Evolutionary conservation across 495 filamentous ascomycete species (phyloP).

Genomic region (Trichoderma erinaceum): DNA sequence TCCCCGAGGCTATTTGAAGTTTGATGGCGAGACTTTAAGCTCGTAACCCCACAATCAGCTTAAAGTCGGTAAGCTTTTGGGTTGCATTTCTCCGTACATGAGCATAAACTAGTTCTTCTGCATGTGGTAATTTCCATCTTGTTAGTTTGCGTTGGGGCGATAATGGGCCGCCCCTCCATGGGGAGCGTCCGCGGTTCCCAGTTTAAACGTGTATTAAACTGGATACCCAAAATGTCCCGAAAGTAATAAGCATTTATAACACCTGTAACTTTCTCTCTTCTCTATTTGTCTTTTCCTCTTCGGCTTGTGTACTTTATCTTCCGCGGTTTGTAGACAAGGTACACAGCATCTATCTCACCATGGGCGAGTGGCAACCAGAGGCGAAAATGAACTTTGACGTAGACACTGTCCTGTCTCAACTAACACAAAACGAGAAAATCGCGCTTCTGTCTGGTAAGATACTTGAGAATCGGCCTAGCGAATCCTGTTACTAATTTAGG

Average conservation of each 20-base stretch:
- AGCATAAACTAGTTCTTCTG: not conserved
- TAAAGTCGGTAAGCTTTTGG: not conserved
- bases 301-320: not conserved
- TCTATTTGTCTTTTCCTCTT: no score
- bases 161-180: not conserved
- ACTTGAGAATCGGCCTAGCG: not conserved
- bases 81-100: not conserved
- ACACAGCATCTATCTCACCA: not conserved
- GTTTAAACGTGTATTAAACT: not conserved
- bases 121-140: not conserved
- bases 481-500: not conserved
- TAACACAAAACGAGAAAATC: not conserved
- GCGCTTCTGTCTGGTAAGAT: not conserved
- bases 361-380: not conserved
- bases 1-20: not conserved
- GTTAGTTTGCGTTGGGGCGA: not conserved
- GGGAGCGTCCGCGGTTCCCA: not conserved
- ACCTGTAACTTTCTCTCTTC: no score
- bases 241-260: no score
- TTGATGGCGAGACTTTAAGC: not conserved
- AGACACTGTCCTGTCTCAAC: not conserved
- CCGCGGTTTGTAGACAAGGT: not conserved
- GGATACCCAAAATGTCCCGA: no score
- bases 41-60: conserved; percentile 1
- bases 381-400: not conserved